These are phyloP conservation scores for Cladophialophora exuberans DNA, from an alignment of 2,329 filamentous ascomycete species.

Conservation along the genomic window DNA sequence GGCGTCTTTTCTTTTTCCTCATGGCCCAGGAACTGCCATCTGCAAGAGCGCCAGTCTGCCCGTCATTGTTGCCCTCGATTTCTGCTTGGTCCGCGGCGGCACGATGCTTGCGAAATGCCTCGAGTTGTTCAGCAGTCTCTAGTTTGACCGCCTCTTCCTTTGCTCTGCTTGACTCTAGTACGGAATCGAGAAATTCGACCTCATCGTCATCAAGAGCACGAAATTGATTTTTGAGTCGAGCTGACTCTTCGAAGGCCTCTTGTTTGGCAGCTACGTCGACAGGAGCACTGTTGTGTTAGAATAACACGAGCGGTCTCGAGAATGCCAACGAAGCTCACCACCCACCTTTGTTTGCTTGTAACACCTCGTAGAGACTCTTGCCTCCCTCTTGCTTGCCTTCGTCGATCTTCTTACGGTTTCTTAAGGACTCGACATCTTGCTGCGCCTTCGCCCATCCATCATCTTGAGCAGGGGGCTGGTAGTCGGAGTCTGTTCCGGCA, in stretches of 20 bases:
- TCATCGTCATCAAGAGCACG: constrained; percentile 56
- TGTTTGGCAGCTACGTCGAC: constrained; percentile 48
- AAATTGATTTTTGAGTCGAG: constrained; percentile 55
- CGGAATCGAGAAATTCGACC: constrained; percentile 57
- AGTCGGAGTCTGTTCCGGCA: constrained; percentile 46
- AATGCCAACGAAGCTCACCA: constrained; percentile 4
- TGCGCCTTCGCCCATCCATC: constrained; percentile 49
- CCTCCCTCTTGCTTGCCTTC: constrained; percentile 43
- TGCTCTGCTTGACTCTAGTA: constrained; percentile 60
- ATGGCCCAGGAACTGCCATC: constrained; percentile 52
- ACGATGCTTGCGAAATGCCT: constrained; percentile 61
- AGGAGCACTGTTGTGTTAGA: constrained; percentile 47
- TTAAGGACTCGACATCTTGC: constrained; percentile 37
- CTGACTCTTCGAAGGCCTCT: constrained; percentile 56
- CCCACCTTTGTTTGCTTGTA: constrained; percentile 56
- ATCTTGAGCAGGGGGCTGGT: constrained; percentile 43
- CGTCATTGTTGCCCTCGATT: not conserved
- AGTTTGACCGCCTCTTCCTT: constrained; percentile 61
- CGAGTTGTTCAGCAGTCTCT: constrained; percentile 63
- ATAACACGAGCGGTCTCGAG: not conserved
- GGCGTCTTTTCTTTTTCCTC: constrained; percentile 56
- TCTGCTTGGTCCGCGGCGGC: constrained; percentile 59
- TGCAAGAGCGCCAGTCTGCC: constrained; percentile 6
- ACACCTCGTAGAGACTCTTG: constrained; percentile 53
- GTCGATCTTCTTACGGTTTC: constrained; percentile 26